Evolutionary conservation across 2,329 filamentous ascomycete species (phyloP).

Genomic region (Pezicula carpinea): DNA sequence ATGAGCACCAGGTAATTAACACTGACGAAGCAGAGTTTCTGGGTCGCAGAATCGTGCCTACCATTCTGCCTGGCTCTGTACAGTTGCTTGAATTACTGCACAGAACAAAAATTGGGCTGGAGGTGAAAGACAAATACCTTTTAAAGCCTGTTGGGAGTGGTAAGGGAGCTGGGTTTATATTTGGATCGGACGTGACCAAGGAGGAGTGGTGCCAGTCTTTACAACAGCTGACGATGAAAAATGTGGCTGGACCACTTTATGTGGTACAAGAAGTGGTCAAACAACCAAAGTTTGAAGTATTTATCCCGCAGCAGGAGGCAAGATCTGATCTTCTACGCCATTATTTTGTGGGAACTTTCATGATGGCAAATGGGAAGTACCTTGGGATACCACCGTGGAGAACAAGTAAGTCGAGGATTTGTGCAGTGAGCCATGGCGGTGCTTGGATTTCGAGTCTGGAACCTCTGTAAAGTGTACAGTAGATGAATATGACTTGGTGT

Average conservation of each 20-base stretch:
- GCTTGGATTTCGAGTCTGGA: slow-evolving; percentile 9
- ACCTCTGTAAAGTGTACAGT: too few relatives aligned
- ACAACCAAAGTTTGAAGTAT: slow-evolving; percentile 19
- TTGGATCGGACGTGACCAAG: slow-evolving; percentile 4
- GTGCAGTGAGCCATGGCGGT: slow-evolving; percentile 15
- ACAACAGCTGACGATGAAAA: slow-evolving; percentile 8
- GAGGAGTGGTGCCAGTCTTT: slow-evolving; percentile 20
- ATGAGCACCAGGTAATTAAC: slow-evolving; percentile 13
- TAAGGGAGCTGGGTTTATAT: slow-evolving; percentile 7
- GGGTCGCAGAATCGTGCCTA: slow-evolving; percentile 18
- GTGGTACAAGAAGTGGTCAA: slow-evolving; percentile 9
- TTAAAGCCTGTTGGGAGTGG: slow-evolving; percentile 9
- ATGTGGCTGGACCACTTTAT: slow-evolving; percentile 16
- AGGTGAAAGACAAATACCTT: slow-evolving; percentile 19
- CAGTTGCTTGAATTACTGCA: slow-evolving; percentile 16
- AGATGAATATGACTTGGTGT: too few relatives aligned
- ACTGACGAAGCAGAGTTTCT: slow-evolving; percentile 16
- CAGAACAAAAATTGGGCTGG: not conserved
- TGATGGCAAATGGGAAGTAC: slow-evolving; percentile 20
- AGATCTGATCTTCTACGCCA: slow-evolving; percentile 7
- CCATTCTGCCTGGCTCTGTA: slow-evolving; percentile 23
- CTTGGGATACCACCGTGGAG: slow-evolving; percentile 25
- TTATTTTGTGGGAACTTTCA: slow-evolving; percentile 24
- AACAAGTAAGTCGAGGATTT: slow-evolving; percentile 19
- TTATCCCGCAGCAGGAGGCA: slow-evolving; percentile 10